Conservation (phyloP, 169 alveolate species). For the Plasmodium yoelii region DNA sequence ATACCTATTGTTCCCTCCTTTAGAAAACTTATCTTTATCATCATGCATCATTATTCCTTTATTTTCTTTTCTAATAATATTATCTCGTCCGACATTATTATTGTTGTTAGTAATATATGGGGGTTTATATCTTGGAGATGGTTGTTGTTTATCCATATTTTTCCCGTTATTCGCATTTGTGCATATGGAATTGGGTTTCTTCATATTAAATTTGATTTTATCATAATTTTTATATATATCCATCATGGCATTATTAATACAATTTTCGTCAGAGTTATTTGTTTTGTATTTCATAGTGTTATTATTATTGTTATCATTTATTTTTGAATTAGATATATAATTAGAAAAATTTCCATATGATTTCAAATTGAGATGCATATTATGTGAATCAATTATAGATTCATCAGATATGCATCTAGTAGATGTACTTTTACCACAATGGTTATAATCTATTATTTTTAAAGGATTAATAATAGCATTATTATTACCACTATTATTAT, state of each 20-base stretch:
- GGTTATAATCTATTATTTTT: background rate
- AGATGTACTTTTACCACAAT: conserved; percentile 23
- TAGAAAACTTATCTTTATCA: conserved; percentile 21
- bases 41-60: background rate
- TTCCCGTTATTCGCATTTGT: conserved; percentile 11
- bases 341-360: conserved; percentile 3
- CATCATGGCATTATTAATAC: background rate
- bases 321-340: conserved; percentile 12
- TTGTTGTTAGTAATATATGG: background rate
- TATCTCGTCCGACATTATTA: background rate
- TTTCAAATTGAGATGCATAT: conserved; percentile 5
- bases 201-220: conserved; percentile 31
- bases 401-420: conserved; percentile 36
- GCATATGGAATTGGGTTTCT: conserved; percentile 6
- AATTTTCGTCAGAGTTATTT: conserved; percentile 2
- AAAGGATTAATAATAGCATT: background rate
- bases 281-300: background rate
- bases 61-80: conserved; percentile 7
- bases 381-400: conserved; percentile 41
- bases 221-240: conserved; percentile 18
- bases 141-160: conserved; percentile 16
- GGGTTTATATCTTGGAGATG: too few species aligned
- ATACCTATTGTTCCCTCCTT: conserved; percentile 9
- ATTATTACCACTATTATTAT: background rate
- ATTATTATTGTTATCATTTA: conserved; percentile 4